Evolutionary conservation across 2,329 filamentous ascomycete species (phyloP), one percentile per base, ranked within the genome.

Genomic region (Chaetomium sp.): DNA sequence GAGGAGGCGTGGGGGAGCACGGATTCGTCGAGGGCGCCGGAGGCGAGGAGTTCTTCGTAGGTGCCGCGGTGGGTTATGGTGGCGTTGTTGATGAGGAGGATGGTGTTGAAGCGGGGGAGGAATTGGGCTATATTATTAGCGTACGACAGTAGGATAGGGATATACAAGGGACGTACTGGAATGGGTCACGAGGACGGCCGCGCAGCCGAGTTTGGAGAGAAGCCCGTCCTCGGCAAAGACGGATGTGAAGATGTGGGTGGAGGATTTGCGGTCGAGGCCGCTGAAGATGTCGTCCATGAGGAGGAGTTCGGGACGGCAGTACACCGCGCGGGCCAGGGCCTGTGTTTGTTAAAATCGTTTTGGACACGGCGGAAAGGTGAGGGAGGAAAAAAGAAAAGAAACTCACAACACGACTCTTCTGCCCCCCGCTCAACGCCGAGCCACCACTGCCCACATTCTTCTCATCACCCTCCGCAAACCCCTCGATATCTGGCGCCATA

Each of bases 341-440:
- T 56, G 10, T 12, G 11, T n/a, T 3, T 33, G 33, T 42, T 14
- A 52, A 38, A 14, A n/a, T 1, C 12, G 2, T 8, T 6, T 5
- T 40, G n/a, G 35, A 3, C 37, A 6, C 4, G 9, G n/a, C 5
- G 38, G 2, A 19, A 40, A 38, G 4, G 9, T 4, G n/a, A 36
- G 9, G 9, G 37, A 40, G 9, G 12, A 14, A 10, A 3, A 10
- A 14, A 36, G 6, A 38, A n/a, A 37, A 27, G 8, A 5, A 7
- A 66, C 69, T 55, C 63, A 74, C 72, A 33, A 75, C 64, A 41
- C 74, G 66, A 34, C 74, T 71, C 42, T 68, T 72, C 53, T 78
- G 75, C 1, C 75, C 75, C 38, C 75, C 75, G 41, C 74, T 76
- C 1, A 78, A 59, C 5, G 66, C 69, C 6, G 74, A 65, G 1